phyloP scores from a whole-genome alignment of 2,329 filamentous ascomycete species.

The Ophiocordyceps robertsii region DNA sequence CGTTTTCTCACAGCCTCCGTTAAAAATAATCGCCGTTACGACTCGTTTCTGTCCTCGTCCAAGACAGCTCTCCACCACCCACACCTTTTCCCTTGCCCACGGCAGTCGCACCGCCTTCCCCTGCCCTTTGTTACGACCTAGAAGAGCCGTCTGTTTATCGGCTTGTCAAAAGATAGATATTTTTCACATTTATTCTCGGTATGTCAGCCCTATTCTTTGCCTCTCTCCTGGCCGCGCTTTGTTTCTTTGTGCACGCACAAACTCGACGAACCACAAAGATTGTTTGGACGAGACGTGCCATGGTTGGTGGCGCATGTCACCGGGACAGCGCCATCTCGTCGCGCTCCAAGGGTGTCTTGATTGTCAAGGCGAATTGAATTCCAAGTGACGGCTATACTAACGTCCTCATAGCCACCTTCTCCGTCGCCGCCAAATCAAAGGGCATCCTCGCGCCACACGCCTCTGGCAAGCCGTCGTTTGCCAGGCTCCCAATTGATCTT shows the following conservation, averaged over 20 bases:
- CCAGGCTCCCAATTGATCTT: too few relatives aligned
- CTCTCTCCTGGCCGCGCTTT: neutral
- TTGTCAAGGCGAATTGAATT: too few relatives aligned
- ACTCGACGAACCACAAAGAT: neutral
- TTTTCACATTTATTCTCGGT: constrained; percentile 11
- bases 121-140: constrained; percentile 11
- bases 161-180: constrained; percentile 12
- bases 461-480: too few relatives aligned
- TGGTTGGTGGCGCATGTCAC: neutral
- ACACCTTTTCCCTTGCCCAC: neutral
- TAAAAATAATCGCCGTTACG: neutral
- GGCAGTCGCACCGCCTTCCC: neutral
- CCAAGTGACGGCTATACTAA: neutral
- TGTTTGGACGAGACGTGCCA: neutral
- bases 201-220: neutral
- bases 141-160: constrained; percentile 12
- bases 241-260: neutral
- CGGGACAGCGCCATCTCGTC: neutral
- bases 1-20: constrained; percentile 11
- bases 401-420: neutral
- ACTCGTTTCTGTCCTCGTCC: constrained; percentile 6
- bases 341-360: neutral
- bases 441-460: too few relatives aligned
- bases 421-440: neutral
- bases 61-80: neutral